Conservation (phyloP, 495 filamentous ascomycete genomes). For the Penicillium bialowiezense region DNA sequence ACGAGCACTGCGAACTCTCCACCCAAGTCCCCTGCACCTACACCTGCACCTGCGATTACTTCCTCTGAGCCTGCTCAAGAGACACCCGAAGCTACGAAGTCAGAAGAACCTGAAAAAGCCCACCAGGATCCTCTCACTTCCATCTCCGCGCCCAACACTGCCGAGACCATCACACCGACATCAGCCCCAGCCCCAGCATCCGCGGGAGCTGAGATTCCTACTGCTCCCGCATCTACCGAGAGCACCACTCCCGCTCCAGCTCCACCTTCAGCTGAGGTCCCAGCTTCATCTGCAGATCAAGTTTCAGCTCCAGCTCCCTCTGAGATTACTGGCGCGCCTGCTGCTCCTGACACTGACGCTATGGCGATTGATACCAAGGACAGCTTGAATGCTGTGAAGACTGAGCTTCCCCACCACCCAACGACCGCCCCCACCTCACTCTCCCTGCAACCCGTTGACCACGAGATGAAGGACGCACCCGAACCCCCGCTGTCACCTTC, state of each 20-base stretch:
- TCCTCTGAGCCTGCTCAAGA: slow-evolving; percentile 5
- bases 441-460: slow-evolving; percentile 27
- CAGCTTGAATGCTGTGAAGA: slow-evolving; percentile 17
- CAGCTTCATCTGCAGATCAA: neutral
- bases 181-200: neutral
- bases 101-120: neutral
- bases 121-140: slow-evolving; percentile 1
- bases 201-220: slow-evolving; percentile 2
- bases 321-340: neutral
- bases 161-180: neutral
- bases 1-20: slow-evolving; percentile 27
- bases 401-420: slow-evolving; percentile 38
- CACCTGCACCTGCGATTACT: neutral
- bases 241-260: neutral
- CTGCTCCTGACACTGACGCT: slow-evolving; percentile 12
- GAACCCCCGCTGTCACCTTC: slow-evolving; percentile 40
- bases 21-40: slow-evolving; percentile 31
- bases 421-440: slow-evolving; percentile 9
- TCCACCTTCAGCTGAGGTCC: neutral
- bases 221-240: slow-evolving; percentile 4
- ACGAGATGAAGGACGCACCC: slow-evolving; percentile 40
- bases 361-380: slow-evolving; percentile 20
- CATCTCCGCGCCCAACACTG: neutral
- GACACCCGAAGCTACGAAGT: neutral
- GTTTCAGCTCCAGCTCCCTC: neutral